A percentile compares a stretch with the other conserved stretches of the same genome.
These are phyloP conservation scores for Globisporangium takayamanum DNA, from an alignment of 352 stramenopile species.

Conservation along the genomic window DNA sequence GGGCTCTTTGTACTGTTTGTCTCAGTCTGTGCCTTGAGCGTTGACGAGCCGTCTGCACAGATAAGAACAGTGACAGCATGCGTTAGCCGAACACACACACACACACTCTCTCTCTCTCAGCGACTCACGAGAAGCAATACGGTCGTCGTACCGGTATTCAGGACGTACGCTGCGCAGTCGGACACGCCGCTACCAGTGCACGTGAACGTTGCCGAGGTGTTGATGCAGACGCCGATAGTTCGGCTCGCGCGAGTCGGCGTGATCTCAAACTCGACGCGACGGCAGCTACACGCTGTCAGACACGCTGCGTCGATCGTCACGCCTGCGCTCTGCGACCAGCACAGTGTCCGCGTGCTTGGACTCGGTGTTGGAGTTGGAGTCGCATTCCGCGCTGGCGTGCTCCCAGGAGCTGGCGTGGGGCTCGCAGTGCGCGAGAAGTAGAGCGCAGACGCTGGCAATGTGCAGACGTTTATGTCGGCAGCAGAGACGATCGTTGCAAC, in stretches of 20 bases:
- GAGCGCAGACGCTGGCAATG: conserved; percentile 19
- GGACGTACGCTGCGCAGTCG: conserved; percentile 19
- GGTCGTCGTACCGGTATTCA: conserved; percentile 11
- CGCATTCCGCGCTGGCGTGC: too few species aligned
- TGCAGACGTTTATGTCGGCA: conserved; percentile 10
- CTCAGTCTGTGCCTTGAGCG: background rate
- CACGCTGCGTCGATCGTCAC: conserved; percentile 5
- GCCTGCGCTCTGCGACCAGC: conserved; percentile 9
- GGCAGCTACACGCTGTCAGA: conserved; percentile 7
- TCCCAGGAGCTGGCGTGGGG: too few species aligned
- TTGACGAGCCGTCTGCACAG: conserved; percentile 9
- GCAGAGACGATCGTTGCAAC: too few species aligned
- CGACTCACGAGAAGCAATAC: background rate
- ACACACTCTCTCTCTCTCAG: too few species aligned
- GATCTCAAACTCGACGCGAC: conserved; percentile 1
- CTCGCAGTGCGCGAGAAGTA: conserved; percentile 12
- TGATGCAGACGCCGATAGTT: conserved; percentile 6
- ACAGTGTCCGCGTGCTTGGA: too few species aligned
- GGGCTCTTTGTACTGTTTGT: background rate
- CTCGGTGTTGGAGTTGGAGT: too few species aligned
- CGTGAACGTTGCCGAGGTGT: conserved; percentile 5
- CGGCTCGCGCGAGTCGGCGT: background rate
- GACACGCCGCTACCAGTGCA: conserved; percentile 2
- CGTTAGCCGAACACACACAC: too few species aligned
- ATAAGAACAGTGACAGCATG: background rate